Base-by-base conservation (phyloP, 352 stramenopile genomes). In the Phytopythium kandeliae region DNA sequence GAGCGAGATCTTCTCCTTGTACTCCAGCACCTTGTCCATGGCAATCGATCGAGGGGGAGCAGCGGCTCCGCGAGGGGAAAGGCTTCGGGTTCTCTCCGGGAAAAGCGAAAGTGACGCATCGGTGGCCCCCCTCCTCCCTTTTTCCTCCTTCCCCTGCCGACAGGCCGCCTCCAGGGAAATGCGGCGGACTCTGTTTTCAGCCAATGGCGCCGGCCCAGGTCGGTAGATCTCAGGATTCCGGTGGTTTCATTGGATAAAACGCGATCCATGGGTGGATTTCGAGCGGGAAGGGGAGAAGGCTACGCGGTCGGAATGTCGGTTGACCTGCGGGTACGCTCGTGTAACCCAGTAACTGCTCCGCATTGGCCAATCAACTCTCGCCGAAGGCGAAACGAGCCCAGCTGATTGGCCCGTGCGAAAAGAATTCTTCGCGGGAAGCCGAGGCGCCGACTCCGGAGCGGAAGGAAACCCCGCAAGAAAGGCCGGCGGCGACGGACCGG, bases 11-110 rank as follows among this genome's bases (percentile, higher is more conserved):
- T 84, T 91, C 24, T 78, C 72, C 73, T 89, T 89, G 74, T 93
- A 93, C 60, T 90, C 74, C 46, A 84, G 46, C 44, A 85, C 7
- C 63, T 91, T 90, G 69, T 93, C 82, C 82, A 93, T 93, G 26
- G 19, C 54, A 40, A 24, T 26, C 51, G 36, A 41, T 3, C 7
- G n/a, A n/a, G 13, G 49, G 38, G 17, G 35, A 35, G 15, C 31
- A n/a, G 37, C 21, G 34, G 6, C 21, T 46, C n/a, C 13, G 13
- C 35, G 15, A 28, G 17, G 40, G 48, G 59, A 54, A 36, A 30
- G 48, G 47, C 54, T 42, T 46, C 13, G 6, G 41, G 43, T 66
- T 78, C 55, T 82, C 58, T 54, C 50, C 45, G 47, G 30, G 28
- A 40, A 65, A 65, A 64, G 47, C 49, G 63, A 69, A 79, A 79